Conservation (phyloP, 2,329 filamentous ascomycete species). For the Neofusicoccum parvum region DNA sequence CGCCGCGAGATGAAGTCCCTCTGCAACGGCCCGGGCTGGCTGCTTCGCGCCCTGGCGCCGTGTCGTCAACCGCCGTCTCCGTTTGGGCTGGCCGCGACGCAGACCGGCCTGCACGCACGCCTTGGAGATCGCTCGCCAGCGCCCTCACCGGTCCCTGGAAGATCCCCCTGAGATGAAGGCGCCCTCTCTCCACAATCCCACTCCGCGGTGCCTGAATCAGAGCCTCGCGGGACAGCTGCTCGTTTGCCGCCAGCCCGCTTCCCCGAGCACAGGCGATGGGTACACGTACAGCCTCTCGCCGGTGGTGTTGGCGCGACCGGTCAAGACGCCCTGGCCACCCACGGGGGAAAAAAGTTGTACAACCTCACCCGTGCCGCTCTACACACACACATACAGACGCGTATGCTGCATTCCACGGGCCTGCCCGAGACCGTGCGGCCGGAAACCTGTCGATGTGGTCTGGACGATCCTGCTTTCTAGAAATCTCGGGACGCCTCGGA, state of each 20-base stretch:
- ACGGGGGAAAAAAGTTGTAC: conserved; percentile 10
- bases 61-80: no score
- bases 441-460: conserved; percentile 1
- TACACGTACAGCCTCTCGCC: neutral
- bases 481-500: conserved; percentile 12
- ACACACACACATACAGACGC: neutral
- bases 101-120: neutral
- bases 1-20: neutral
- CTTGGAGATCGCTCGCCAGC: neutral
- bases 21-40: neutral
- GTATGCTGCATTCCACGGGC: conserved; percentile 1
- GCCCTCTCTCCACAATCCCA: conserved; percentile 14
- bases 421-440: conserved; percentile 7
- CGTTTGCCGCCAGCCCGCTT: conserved; percentile 1
- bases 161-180: conserved; percentile 12
- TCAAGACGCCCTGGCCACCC: conserved; percentile 9
- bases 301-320: conserved; percentile 6
- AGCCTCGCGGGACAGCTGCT: conserved; percentile 1
- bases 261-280: conserved; percentile 13
- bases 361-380: conserved; percentile 1
- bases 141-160: conserved; percentile 15
- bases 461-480: conserved; percentile 1
- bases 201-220: conserved; percentile 13
- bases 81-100: neutral
- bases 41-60: no score